Base-by-base conservation (phyloP, 306 rosid genomes). In the Fragaria nilgerrensis region DNA sequence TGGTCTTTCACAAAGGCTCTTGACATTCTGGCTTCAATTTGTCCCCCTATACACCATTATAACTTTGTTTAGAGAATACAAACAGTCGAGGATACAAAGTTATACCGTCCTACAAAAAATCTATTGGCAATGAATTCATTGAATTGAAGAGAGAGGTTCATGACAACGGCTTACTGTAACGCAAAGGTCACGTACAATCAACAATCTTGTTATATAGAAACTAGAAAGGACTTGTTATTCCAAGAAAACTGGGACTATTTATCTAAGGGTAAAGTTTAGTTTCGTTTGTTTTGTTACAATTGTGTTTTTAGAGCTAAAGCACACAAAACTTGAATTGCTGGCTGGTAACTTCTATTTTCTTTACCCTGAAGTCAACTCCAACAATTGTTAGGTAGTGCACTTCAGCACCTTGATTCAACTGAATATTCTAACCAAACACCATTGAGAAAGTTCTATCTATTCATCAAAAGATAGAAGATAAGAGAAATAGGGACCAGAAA, bases 321-420 rank as follows among this genome's bases (percentile, higher is more conserved):
- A 59, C 36, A 59, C 5, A 59, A 59, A 59, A 59, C 15, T 59
- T 25, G 29, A 22, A 56, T 9, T 56, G 44, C 44, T 39, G 2
- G 17, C 15, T 23, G 0, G 36, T 9, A 10, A 27, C 17, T 12
- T 5, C 2, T 56, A 22, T 56, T 22, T 27, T 25, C 2, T 10
- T 25, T 12, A 61, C 37, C 37, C 36, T 61, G 44, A 63, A 63
- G 68, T 63, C 23, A 63, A 63, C 68, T 63, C 68, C 22, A 63
- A 16, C 44, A 63, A 29, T 32, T 14, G 22, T 62, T 62, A 7
- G n/a, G 13, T 63, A n/a, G 44, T 63, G n/a, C 20, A 63, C 68
- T 63, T 15, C 5, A 63, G 8, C 44, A 7, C 44, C 7, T 39
- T 1, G 44, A 39, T 15, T 63, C 20, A 63, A 32, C 43, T 63